Percentiles rank a stretch among this genome's conserved stretches.
These are phyloP conservation scores for Raphanus raphanistrum DNA, from an alignment of 345 rosid genomes.

Conservation along the genomic window DNA sequence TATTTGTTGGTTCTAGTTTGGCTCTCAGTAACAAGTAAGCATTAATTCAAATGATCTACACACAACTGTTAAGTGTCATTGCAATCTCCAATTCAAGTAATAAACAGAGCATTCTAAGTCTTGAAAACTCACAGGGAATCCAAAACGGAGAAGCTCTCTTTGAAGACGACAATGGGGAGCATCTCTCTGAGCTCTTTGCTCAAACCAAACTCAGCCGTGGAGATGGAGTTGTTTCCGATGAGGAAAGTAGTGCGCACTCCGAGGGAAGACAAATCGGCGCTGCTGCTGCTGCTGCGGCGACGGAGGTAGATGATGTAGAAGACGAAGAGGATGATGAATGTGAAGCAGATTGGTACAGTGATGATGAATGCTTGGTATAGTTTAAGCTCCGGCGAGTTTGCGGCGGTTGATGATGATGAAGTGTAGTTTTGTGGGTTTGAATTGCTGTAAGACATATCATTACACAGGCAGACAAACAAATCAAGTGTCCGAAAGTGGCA, in stretches of 20 bases:
- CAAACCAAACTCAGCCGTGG: conserved; percentile 62
- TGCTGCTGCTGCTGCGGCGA: conserved; percentile 23
- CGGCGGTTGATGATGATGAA: not conserved
- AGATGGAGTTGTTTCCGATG: conserved; percentile 21
- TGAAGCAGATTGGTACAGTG: conserved; percentile 75
- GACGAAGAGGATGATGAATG: conserved; percentile 66
- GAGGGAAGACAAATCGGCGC: conserved; percentile 61
- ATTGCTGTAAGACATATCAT: conserved; percentile 46
- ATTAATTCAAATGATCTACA: not conserved
- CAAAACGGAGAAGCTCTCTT: conserved; percentile 71
- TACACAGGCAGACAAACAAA: not conserved
- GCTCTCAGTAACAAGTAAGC: not conserved
- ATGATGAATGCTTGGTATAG: conserved; percentile 75
- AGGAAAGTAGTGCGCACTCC: conserved; percentile 48
- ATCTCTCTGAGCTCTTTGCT: conserved; percentile 85
- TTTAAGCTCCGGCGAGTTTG: conserved; percentile 56
- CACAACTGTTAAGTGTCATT: no score
- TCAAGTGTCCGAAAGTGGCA: not conserved
- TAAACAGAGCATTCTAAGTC: no score
- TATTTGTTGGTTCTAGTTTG: not conserved
- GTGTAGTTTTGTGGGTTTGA: conserved; percentile 30
- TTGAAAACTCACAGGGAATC: conserved; percentile 63
- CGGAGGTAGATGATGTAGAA: conserved; percentile 83
- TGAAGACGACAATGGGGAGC: conserved; percentile 75
- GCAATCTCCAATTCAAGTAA: no score